A percentile compares a stretch with the other conserved stretches of the same genome.
Conservation (phyloP, 2,329 filamentous ascomycete genomes). For the Diplodia intermedia region DNA sequence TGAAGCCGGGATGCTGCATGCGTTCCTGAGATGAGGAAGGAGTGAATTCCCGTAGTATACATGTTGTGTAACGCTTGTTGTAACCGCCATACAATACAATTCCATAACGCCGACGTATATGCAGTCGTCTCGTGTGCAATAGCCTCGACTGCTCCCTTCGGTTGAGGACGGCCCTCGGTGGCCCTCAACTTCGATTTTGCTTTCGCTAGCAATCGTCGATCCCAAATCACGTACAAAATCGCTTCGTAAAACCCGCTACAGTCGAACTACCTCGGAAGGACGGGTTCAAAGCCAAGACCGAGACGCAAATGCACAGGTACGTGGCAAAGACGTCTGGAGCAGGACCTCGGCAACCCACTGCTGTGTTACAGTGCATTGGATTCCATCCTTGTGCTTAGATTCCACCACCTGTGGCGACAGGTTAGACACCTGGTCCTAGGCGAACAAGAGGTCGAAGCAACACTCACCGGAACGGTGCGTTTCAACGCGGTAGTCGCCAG, state of each 20-base stretch:
- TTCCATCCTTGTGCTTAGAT: not conserved
- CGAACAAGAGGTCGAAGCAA: not conserved
- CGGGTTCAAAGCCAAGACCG: not conserved
- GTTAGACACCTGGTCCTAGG: not conserved
- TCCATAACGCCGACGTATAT: slow-evolving; percentile 16
- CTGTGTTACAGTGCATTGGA: not conserved
- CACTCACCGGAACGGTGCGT: slow-evolving; percentile 27
- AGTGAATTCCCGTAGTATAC: not conserved
- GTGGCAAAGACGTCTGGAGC: not conserved
- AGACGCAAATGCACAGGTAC: not conserved
- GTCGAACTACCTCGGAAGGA: not conserved
- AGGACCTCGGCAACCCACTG: not conserved
- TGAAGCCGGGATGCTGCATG: slow-evolving; percentile 1
- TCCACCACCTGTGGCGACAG: slow-evolving; percentile 15
- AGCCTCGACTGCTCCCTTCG: not conserved
- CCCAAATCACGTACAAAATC: not conserved
- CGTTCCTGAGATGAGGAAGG: slow-evolving; percentile 11
- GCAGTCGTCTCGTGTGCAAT: not conserved
- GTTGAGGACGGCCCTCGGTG: not conserved
- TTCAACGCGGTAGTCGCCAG: slow-evolving; percentile 28
- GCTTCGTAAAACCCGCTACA: not conserved
- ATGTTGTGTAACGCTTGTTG: not conserved
- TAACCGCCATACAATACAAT: not conserved
- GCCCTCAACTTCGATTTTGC: not conserved
- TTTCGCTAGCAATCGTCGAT: not conserved